Conservation (phyloP, 1,139 yeast genomes). For the Arxiozyma slooffiae region DNA sequence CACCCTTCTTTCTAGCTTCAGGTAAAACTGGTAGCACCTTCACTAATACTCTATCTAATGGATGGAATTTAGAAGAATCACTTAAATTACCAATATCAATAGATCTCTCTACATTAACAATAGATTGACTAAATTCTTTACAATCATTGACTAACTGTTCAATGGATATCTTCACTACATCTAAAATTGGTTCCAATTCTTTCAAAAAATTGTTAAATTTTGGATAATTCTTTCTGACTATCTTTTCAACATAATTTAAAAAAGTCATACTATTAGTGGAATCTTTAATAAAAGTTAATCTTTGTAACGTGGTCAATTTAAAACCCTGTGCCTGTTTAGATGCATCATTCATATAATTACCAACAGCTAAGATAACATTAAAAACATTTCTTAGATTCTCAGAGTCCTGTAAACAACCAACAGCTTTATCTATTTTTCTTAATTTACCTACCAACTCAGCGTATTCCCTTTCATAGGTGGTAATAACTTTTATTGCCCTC, state of each 20-base stretch:
- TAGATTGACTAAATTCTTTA: slow-evolving; percentile 43
- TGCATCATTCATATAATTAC: slow-evolving; percentile 75
- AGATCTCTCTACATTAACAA: slow-evolving; percentile 62
- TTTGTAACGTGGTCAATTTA: slow-evolving; percentile 61
- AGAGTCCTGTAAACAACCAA: slow-evolving; percentile 50
- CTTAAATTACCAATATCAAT: slow-evolving; percentile 68
- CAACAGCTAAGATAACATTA: slow-evolving; percentile 70
- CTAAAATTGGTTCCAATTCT: slow-evolving; percentile 50
- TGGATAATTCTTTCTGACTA: slow-evolving; percentile 59
- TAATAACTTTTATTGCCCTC: slow-evolving; percentile 54
- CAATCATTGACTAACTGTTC: slow-evolving; percentile 61
- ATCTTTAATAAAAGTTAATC: slow-evolving; percentile 69
- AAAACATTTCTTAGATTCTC: slow-evolving; percentile 53
- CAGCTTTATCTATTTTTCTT: slow-evolving; percentile 54
- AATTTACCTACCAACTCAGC: slow-evolving; percentile 54
- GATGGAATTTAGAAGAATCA: slow-evolving; percentile 67
- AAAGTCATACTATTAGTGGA: slow-evolving; percentile 71
- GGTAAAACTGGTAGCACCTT: slow-evolving; percentile 58
- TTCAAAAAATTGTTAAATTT: slow-evolving; percentile 49
- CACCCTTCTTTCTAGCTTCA: slow-evolving; percentile 58
- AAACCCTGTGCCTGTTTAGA: slow-evolving; percentile 76
- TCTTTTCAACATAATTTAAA: slow-evolving; percentile 68
- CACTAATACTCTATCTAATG: slow-evolving; percentile 53
- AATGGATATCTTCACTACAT: slow-evolving; percentile 55
- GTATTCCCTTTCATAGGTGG: slow-evolving; percentile 60